Base-by-base conservation (phyloP, 352 stramenopile genomes). In the Globisporangium splendens region DNA sequence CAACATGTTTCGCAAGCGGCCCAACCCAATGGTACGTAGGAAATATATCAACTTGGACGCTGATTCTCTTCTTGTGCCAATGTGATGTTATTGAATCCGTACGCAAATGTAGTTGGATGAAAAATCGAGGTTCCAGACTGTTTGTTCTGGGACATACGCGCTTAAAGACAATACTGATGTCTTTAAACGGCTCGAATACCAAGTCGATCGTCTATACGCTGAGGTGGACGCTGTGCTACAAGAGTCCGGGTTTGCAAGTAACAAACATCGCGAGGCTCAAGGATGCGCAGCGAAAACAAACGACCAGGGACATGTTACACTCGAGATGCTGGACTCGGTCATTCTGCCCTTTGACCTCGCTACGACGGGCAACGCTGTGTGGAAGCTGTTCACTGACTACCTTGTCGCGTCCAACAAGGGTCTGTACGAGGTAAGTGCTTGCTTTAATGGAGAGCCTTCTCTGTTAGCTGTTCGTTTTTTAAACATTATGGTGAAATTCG, bases 1-100 rank as follows among this genome's bases (percentile, higher is more conserved):
- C 28, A 73, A 63, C 43, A 17, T 72, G 50, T 54, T 77, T 1
- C 54, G 60, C 24, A 73, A 74, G 54, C 53, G 59, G 20, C 54
- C 59, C 2, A 52, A 62, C 17, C 51, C 63, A 31, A 42, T 22
- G 13, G 33, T 43, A 51, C 17, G 43, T 47, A n/a, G 11, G 2
- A 10, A 31, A 31, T 31, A 31, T 46, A 20, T 5, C 12, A 0
- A 17, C 8, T 44, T 39, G 15, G 8, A 4, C 54, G 43, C 5
- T 39, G 31, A 48, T 46, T 3, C 18, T 31, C 20, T 46, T n/a
- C 7, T 10, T 44, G 17, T 21, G 10, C 24, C 5, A 31, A 31
- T 5, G 2, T 31, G 24, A 31, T 6, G 5, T 6, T 2, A 31
- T 31, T 7, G 33, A 31, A 31, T 31, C 5, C 5, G 24, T 31